Evolutionary conservation across 257 asterid species (phyloP).

Genomic region (Solanum chmielewskii): DNA sequence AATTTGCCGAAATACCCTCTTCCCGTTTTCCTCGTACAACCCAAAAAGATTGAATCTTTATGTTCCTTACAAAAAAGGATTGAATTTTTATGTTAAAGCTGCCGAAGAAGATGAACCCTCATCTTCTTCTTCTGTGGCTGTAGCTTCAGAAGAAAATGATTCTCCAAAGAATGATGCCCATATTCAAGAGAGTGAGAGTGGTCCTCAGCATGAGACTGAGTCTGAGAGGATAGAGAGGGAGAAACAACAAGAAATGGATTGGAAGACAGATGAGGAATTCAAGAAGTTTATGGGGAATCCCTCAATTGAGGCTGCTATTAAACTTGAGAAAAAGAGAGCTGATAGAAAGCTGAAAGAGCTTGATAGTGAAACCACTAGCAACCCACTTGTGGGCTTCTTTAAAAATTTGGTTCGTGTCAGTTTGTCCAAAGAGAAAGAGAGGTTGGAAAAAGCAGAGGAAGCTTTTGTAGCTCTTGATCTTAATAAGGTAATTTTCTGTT

Average conservation of each 20-base stretch:
- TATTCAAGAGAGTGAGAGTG: background rate
- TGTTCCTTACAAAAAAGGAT: slow-evolving; percentile 15
- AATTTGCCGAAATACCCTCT: slow-evolving; percentile 7
- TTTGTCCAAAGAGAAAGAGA: slow-evolving; percentile 61
- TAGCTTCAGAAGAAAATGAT: slow-evolving; percentile 40
- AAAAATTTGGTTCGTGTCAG: slow-evolving; percentile 47
- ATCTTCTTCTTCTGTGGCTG: slow-evolving; percentile 26
- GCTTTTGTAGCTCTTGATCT: slow-evolving; percentile 88
- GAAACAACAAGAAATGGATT: slow-evolving; percentile 71
- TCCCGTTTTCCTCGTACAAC: slow-evolving; percentile 3
- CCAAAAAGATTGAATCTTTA: slow-evolving; percentile 24
- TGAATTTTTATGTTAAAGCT: slow-evolving; percentile 36
- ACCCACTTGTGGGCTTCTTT: slow-evolving; percentile 47
- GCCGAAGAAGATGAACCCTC: slow-evolving; percentile 37
- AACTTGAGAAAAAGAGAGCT: slow-evolving; percentile 89
- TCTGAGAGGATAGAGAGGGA: slow-evolving; percentile 28
- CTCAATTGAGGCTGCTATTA: slow-evolving; percentile 90
- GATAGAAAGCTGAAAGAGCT: slow-evolving; percentile 77
- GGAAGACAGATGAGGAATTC: slow-evolving; percentile 86
- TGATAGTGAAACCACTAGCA: slow-evolving; percentile 51
- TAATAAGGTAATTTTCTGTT: slow-evolving; percentile 46
- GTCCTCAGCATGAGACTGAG: background rate
- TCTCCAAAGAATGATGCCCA: slow-evolving; percentile 10
- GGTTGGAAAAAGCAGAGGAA: slow-evolving; percentile 74
- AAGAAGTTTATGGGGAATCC: slow-evolving; percentile 95